Percentiles rank a stretch among this genome's conserved stretches.
Conservation (phyloP, 345 rosid species). For the Eucalyptus sp. region DNA sequence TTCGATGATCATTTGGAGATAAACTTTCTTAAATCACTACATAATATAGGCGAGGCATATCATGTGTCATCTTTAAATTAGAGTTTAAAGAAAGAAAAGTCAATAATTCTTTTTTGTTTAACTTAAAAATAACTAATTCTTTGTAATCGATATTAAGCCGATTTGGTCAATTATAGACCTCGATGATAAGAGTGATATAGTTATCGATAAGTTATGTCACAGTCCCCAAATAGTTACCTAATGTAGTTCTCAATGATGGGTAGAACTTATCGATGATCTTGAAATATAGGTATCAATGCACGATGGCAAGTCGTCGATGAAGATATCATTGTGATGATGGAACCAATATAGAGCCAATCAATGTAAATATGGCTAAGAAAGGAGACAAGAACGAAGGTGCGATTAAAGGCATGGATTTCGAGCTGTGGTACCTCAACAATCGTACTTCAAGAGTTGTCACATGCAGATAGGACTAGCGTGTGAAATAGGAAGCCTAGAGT, state of each 20-base stretch:
- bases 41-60: neutral
- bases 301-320: neutral
- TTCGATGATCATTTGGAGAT: neutral
- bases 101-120: neutral
- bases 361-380: neutral
- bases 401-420: neutral
- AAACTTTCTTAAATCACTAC: neutral
- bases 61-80: neutral
- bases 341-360: neutral
- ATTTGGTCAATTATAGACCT: neutral
- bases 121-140: neutral
- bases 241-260: neutral
- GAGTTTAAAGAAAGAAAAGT: neutral
- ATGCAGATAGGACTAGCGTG: accelerated
- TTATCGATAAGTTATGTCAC: neutral
- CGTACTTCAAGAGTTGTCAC: neutral
- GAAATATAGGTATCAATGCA: neutral
- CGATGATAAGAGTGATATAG: neutral
- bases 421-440: neutral
- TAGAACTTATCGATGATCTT: neutral
- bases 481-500: neutral
- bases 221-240: accelerated
- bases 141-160: neutral
- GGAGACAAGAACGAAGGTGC: neutral
- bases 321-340: neutral